Percentiles rank a stretch among this genome's conserved stretches.
phyloP scores from a whole-genome alignment of 164 flowering plant genomes.

The Vitis labrusca region DNA sequence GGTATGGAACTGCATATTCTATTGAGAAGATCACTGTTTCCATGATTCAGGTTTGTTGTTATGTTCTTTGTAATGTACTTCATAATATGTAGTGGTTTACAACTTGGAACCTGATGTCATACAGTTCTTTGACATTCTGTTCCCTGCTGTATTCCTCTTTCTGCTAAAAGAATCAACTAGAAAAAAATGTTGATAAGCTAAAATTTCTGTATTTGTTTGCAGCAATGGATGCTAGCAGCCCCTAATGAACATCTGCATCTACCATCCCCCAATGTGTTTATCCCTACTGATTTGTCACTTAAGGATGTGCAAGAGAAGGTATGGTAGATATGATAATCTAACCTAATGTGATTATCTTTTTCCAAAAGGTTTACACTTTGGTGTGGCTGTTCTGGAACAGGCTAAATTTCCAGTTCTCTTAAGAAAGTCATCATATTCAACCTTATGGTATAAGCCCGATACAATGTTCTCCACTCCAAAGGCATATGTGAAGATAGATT shows the following conservation, averaged over 20 bases:
- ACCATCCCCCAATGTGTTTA: conserved; percentile 75
- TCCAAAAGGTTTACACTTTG: conserved; percentile 1
- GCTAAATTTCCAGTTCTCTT: conserved; percentile 58
- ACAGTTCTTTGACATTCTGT: too few relatives aligned
- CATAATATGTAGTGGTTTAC: neutral
- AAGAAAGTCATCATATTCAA: conserved; percentile 68
- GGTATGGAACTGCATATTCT: conserved; percentile 92
- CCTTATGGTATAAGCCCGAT: conserved; percentile 92
- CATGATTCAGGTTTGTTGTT: conserved; percentile 63
- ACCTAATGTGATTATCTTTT: neutral
- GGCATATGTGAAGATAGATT: conserved; percentile 78
- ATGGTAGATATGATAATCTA: conserved; percentile 2
- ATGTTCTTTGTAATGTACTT: neutral
- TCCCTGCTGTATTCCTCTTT: too few relatives aligned
- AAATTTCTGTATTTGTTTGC: conserved; percentile 18
- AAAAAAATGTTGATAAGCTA: neutral
- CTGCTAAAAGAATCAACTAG: too few relatives aligned
- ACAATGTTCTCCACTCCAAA: conserved; percentile 78
- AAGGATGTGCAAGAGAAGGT: conserved; percentile 61
- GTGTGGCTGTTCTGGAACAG: conserved; percentile 33
- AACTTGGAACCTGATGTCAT: too few relatives aligned
- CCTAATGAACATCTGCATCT: conserved; percentile 73
- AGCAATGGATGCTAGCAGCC: conserved; percentile 78
- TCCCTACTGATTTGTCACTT: conserved; percentile 82
- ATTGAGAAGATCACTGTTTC: conserved; percentile 51